phyloP scores from a whole-genome alignment of 192 early-diverging fungal species.

The Linderina pennispora region DNA sequence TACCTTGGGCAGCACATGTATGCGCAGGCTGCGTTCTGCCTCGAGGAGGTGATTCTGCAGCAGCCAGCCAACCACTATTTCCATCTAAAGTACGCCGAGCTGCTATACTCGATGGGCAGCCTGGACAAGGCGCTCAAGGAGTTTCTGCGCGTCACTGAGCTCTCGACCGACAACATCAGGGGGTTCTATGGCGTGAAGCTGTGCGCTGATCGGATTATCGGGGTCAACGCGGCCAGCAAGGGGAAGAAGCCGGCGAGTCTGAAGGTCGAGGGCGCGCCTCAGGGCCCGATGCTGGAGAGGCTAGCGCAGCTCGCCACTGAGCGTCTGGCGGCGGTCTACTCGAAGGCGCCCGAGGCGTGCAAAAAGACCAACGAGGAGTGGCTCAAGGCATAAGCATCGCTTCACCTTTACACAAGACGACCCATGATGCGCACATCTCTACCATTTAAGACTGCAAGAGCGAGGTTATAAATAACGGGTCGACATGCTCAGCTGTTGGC shows the following conservation, averaged over 20 bases:
- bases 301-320: constrained; percentile 41
- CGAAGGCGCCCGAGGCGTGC: constrained; percentile 4
- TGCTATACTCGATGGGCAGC: constrained; percentile 67
- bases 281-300: constrained; percentile 28
- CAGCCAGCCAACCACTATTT: constrained; percentile 82
- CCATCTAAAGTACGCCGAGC: constrained; percentile 86
- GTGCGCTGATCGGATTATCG: constrained; percentile 35
- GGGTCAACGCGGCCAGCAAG: constrained; percentile 1
- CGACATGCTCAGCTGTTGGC: too few relatives aligned
- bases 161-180: constrained; percentile 77
- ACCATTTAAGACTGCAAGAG: too few relatives aligned
- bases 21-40: constrained; percentile 81
- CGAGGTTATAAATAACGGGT: too few relatives aligned
- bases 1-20: constrained; percentile 70
- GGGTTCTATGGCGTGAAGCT: constrained; percentile 82
- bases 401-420: too few relatives aligned
- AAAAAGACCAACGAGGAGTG: constrained; percentile 22
- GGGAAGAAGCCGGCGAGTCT: constrained; percentile 3
- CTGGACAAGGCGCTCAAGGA: constrained; percentile 73
- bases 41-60: constrained; percentile 87
- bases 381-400: constrained; percentile 20
- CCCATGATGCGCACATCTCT: too few relatives aligned
- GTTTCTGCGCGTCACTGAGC: constrained; percentile 82
- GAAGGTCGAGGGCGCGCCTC: constrained; percentile 15
- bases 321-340: constrained; percentile 25